A percentile compares a stretch with the other conserved stretches of the same genome.
These are phyloP conservation scores for Hemileia vastatrix DNA, from an alignment of 1,284 basidiomycete genomes.

Conservation along the genomic window DNA sequence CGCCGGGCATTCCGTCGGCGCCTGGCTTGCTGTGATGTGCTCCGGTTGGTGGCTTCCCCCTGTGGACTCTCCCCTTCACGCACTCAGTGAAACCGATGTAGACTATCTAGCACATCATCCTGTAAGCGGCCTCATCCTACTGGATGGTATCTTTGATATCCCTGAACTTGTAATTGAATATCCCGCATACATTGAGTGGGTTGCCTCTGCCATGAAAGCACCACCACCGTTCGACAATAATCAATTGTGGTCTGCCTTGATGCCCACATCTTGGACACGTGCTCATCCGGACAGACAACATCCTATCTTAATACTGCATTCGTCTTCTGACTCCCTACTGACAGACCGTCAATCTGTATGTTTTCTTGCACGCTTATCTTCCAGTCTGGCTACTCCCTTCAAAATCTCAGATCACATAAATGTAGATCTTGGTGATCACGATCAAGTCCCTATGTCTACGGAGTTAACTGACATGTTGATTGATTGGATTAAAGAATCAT, in stretches of 20 bases:
- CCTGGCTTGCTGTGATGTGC: conserved; percentile 13
- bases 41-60: conserved; percentile 7
- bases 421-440: conserved; percentile 10
- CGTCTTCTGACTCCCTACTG: conserved; percentile 6
- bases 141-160: conserved; percentile 20
- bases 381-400: neutral
- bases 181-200: conserved; percentile 10
- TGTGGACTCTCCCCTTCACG: neutral
- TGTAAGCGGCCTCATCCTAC: neutral
- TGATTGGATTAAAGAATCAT: no score
- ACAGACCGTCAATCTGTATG: conserved; percentile 10
- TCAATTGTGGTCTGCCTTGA: neutral
- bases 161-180: conserved; percentile 10
- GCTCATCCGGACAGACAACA: no score
- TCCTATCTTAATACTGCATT: conserved; percentile 20
- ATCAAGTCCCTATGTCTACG: conserved; percentile 9
- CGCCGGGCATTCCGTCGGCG: conserved; percentile 21
- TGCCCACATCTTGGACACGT: conserved; percentile 2
- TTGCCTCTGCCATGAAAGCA: neutral
- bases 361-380: neutral
- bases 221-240: no score
- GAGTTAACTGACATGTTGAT: conserved; percentile 2
- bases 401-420: conserved; percentile 7
- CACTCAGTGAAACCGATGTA: neutral
- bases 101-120: neutral